Evolutionary conservation across 2,329 filamentous ascomycete species (phyloP), one percentile per base, ranked within the genome.

Genomic region (Penicillium sp.): DNA sequence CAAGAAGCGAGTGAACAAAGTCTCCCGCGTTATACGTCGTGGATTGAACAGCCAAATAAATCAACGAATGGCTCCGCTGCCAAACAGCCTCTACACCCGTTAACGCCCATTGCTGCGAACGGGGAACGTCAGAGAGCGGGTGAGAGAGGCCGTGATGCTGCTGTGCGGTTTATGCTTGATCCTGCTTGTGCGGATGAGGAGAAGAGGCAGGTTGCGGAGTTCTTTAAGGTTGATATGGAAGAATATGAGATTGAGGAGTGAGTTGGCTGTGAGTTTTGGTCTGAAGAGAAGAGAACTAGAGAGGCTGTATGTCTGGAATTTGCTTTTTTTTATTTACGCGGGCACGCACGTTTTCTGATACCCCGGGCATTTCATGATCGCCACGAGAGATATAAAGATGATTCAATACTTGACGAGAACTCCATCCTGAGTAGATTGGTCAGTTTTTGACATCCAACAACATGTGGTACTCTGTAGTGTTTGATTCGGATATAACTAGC

Each of bases 111-210:
- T 52, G 72, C 62, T 54, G 75, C 70, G 59, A 76, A 64, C 45
- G 71, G 67, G 55, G 72, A 71, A 68, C 79, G 60, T 40, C 71
- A 61, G 55, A 69, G 60, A 54, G 66, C 62, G 29, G 74, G 62
- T 11, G 74, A 77, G 50, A 66, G 72, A 11, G 74, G 77, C 6
- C 72, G 75, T 28, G 86, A 89, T 18, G 87, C 87, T 6, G 95
- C 92, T 0, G 83, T 95, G 57, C 82, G 93, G 6, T 97, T 95
- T 68, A 89, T 96, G 70, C 84, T 97, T 41, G 88, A 95, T 56
- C 82, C 85, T 0, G 84, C 86, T 46, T 80, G 86, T 41, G 90
- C 90, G 2, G 79, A 80, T 39, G 77, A 78, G 13, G 93, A 99
- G 71, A 81, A 82, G 59, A 77, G 79, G 11, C 77, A 79, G 11